phyloP scores from a whole-genome alignment of 768 basidiomycete genomes.

The Xerocomus brunneocitrinus region DNA sequence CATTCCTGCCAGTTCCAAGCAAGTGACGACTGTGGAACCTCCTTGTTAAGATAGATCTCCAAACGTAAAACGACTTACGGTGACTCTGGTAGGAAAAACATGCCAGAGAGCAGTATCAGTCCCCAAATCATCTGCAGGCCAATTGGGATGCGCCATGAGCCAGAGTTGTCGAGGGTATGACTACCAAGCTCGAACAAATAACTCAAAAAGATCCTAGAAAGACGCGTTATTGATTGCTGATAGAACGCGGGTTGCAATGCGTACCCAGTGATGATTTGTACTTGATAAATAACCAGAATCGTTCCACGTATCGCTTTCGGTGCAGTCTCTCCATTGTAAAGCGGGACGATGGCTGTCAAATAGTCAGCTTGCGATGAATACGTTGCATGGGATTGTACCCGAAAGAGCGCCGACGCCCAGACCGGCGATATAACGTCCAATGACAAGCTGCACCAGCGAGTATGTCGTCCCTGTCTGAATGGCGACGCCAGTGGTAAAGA shows the following conservation, averaged over 20 bases:
- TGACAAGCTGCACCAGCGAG: constrained; percentile 60
- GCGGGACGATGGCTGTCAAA: constrained; percentile 48
- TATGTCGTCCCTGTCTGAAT: constrained; percentile 63
- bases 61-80: constrained; percentile 43
- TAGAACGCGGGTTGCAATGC: constrained; percentile 5
- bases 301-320: constrained; percentile 73
- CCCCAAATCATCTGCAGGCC: constrained; percentile 73
- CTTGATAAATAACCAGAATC: constrained; percentile 68
- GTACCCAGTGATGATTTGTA: constrained; percentile 71
- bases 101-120: constrained; percentile 57
- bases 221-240: not conserved
- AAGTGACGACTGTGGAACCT: constrained; percentile 55
- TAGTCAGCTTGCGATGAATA: not conserved
- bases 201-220: constrained; percentile 60
- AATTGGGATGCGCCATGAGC: constrained; percentile 73
- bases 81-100: constrained; percentile 75
- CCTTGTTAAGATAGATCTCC: not conserved
- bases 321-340: constrained; percentile 77
- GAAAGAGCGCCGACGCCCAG: constrained; percentile 74
- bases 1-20: constrained; percentile 49
- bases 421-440: constrained; percentile 73
- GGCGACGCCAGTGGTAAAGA: constrained; percentile 66
- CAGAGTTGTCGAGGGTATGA: constrained; percentile 49
- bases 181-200: constrained; percentile 69
- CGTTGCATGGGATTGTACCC: constrained; percentile 34